A percentile compares a stretch with the other conserved stretches of the same genome.
Evolutionary conservation across 1,284 basidiomycete genomes (phyloP).

Genomic region (Trichosporon faecale): DNA sequence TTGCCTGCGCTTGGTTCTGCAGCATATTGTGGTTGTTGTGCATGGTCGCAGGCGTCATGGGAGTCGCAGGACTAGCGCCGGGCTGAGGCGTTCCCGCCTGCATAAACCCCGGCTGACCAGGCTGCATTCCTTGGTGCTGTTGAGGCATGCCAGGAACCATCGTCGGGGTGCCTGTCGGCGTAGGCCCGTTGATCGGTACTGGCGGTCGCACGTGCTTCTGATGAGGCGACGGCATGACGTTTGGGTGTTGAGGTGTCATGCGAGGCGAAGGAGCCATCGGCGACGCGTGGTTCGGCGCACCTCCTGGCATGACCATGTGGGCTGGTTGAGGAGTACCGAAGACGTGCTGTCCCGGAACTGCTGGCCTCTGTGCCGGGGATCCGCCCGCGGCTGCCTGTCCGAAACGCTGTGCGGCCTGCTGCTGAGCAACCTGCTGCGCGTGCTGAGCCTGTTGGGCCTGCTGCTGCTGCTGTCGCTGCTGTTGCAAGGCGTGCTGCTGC

Average conservation of each 20-base stretch:
- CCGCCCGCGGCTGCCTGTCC: constrained; percentile 24
- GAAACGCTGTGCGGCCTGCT: constrained; percentile 24
- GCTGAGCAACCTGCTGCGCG: constrained; percentile 15
- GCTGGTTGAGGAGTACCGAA: constrained; percentile 26
- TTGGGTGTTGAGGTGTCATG: constrained; percentile 32
- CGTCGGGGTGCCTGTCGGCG: constrained; percentile 28
- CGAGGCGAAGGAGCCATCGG: constrained; percentile 37
- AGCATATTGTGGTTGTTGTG: constrained; percentile 26
- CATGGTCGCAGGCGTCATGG: constrained; percentile 29
- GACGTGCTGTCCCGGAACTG: constrained; percentile 30
- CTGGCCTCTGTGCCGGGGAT: constrained; percentile 32
- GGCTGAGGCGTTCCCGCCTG: constrained; percentile 26
- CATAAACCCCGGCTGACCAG: constrained; percentile 17
- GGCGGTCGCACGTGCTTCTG: constrained; percentile 41
- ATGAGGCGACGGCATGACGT: constrained; percentile 40
- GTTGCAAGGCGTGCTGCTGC: background rate
- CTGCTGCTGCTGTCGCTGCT: constrained; percentile 19
- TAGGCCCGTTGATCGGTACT: constrained; percentile 28
- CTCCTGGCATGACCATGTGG: constrained; percentile 27
- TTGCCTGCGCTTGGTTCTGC: constrained; percentile 21
- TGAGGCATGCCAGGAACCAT: constrained; percentile 41
- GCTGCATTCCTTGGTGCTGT: constrained; percentile 29
- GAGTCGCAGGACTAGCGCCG: constrained; percentile 23
- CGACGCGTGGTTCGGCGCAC: constrained; percentile 28
- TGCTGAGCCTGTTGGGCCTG: constrained; percentile 26